Percentiles rank a stretch among this genome's conserved stretches.
These are phyloP conservation scores for Chaetothyriales sp. DNA, from an alignment of 2,329 filamentous ascomycete genomes.

Conservation along the genomic window DNA sequence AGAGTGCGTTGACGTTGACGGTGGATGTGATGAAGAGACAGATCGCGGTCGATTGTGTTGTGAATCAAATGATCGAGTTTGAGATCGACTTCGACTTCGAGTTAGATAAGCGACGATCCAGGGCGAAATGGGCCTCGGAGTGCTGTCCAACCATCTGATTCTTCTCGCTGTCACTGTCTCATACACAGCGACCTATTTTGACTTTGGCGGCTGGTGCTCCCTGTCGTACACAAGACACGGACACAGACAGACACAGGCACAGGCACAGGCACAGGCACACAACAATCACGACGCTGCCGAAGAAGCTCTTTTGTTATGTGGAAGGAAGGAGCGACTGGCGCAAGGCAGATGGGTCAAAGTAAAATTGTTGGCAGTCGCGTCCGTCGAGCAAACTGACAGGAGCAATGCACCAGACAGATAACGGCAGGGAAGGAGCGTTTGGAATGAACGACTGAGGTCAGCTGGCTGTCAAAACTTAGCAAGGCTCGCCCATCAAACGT, in stretches of 20 bases:
- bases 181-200: background rate
- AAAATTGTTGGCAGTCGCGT: too few species aligned
- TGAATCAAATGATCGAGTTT: background rate
- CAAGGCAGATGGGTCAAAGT: too few species aligned
- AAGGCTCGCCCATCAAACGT: background rate
- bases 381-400: background rate
- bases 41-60: background rate
- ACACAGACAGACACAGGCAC: too few species aligned
- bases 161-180: background rate
- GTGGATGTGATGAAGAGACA: background rate
- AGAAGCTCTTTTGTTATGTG: too few species aligned
- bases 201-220: background rate
- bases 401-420: background rate
- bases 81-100: too few species aligned
- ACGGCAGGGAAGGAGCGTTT: background rate
- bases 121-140: background rate
- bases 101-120: background rate
- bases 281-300: too few species aligned
- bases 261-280: too few species aligned
- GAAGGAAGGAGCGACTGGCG: too few species aligned
- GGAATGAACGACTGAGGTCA: background rate
- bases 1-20: background rate
- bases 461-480: background rate
- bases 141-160: background rate
- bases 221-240: too few species aligned